Percentiles rank a stretch among this genome's conserved stretches.
Conservation (phyloP, 2,329 filamentous ascomycete genomes). For the Beauveria bassiana region DNA sequence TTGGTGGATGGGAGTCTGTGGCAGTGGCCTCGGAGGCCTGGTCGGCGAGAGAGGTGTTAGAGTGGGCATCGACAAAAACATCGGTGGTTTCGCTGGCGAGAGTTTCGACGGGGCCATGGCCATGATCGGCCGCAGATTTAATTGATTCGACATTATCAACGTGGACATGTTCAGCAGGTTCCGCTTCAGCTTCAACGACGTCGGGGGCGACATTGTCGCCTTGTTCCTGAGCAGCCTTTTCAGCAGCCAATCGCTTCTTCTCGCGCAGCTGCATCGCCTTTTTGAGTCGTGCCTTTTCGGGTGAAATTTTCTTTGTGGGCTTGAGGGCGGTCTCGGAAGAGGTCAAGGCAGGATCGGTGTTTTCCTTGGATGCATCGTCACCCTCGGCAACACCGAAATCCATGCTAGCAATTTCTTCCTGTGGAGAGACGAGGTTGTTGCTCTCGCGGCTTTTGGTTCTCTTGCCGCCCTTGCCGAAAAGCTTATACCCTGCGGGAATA, state of each 20-base stretch:
- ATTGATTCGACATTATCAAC: not conserved
- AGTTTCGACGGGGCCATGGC: constrained; percentile 35
- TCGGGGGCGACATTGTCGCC: constrained; percentile 19
- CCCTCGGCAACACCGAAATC: constrained; percentile 23
- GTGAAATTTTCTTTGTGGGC: constrained; percentile 56
- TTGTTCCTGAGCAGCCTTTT: constrained; percentile 18
- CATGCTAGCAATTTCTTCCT: constrained; percentile 30
- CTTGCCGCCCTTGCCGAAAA: constrained; percentile 51
- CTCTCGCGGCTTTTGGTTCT: constrained; percentile 30
- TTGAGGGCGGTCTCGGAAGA: constrained; percentile 31
- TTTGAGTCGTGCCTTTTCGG: constrained; percentile 87
- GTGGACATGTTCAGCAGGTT: constrained; percentile 11
- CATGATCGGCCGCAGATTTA: not conserved
- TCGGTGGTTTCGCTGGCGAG: constrained; percentile 34
- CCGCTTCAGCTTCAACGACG: constrained; percentile 9
- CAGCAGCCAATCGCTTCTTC: constrained; percentile 48
- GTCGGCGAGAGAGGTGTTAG: constrained; percentile 37
- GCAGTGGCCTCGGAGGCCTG: constrained; percentile 38
- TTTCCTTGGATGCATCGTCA: constrained; percentile 11
- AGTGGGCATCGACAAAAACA: constrained; percentile 33
- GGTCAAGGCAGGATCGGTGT: constrained; percentile 12
- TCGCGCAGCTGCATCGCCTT: constrained; percentile 88
- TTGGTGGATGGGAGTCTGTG: constrained; percentile 51
- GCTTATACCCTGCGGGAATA: constrained; percentile 72
- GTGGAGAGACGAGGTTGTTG: constrained; percentile 20